phyloP scores from a whole-genome alignment of 208 protist species.

The Acanthamoeba polyphaga region DNA sequence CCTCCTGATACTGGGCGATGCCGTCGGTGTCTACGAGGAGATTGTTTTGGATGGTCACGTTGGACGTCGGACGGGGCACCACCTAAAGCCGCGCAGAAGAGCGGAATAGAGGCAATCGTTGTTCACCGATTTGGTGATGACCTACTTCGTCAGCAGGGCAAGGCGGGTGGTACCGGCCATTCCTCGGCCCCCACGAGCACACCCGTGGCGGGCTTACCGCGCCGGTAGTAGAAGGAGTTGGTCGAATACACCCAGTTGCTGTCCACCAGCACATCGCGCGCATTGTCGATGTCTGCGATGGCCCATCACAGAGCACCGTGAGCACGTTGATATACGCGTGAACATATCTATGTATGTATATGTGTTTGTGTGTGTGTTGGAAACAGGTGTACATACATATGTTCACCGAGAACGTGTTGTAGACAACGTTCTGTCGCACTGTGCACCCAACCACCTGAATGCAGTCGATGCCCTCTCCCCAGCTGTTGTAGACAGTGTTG shows the following conservation, averaged over 20 bases:
- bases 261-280: background rate
- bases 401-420: background rate
- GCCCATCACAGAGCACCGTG: background rate
- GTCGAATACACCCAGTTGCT: background rate
- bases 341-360: too few species aligned
- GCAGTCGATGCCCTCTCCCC: slow-evolving; percentile 25
- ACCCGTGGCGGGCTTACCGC: background rate
- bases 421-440: background rate
- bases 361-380: too few species aligned
- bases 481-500: slow-evolving; percentile 3
- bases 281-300: slow-evolving; percentile 28
- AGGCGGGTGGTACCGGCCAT: background rate
- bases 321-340: background rate
- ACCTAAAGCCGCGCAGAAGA: background rate
- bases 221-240: background rate
- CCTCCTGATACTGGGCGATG: background rate
- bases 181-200: background rate
- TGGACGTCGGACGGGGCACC: background rate
- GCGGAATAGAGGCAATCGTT: too few species aligned
- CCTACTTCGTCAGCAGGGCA: too few species aligned
- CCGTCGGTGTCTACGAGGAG: background rate
- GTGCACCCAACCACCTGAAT: slow-evolving; percentile 7
- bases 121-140: too few species aligned
- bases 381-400: background rate
- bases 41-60: slow-evolving; percentile 36